Percentiles rank a stretch among this genome's conserved stretches.
phyloP scores from a whole-genome alignment of 1,284 basidiomycete genomes.

The Ustilago hordei region DNA sequence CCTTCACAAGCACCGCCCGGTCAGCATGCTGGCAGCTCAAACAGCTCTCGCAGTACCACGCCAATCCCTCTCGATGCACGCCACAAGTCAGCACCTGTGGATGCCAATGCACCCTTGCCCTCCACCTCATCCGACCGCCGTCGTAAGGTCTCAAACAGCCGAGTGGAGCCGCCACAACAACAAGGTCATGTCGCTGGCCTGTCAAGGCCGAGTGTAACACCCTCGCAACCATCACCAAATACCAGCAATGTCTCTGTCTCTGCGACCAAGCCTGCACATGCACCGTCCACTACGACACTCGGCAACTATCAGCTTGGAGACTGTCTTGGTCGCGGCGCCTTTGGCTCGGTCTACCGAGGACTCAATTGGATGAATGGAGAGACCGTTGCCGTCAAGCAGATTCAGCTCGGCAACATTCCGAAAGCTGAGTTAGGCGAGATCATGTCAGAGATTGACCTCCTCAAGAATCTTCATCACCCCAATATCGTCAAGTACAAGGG shows the following conservation, averaged over 20 bases:
- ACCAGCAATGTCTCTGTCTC: neutral
- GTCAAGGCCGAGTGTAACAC: slow-evolving; percentile 9
- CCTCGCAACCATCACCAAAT: slow-evolving; percentile 3
- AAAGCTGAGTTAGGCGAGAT: slow-evolving; percentile 93
- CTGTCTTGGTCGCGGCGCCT: slow-evolving; percentile 91
- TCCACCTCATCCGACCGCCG: slow-evolving; percentile 5
- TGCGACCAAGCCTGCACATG: slow-evolving; percentile 1
- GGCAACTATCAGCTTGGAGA: slow-evolving; percentile 77
- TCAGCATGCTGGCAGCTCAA: slow-evolving; percentile 1
- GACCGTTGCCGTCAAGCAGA: slow-evolving; percentile 69
- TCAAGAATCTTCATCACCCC: slow-evolving; percentile 91
- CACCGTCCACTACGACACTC: slow-evolving; percentile 14
- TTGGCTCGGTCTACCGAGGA: slow-evolving; percentile 91
- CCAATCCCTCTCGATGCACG: slow-evolving; percentile 21
- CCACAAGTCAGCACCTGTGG: slow-evolving; percentile 23
- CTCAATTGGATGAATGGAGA: slow-evolving; percentile 92
- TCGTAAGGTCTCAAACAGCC: slow-evolving; percentile 4
- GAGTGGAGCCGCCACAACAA: neutral
- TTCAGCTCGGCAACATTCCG: slow-evolving; percentile 86
- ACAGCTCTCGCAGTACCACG: neutral
- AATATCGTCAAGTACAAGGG: slow-evolving; percentile 99
- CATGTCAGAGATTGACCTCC: slow-evolving; percentile 97
- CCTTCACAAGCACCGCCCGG: slow-evolving; percentile 23
- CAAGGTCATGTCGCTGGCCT: neutral
- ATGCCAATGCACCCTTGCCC: neutral